A percentile compares a stretch with the other conserved stretches of the same genome.
phyloP scores from a whole-genome alignment of 2,329 filamentous ascomycete species.

The Rhytidhysteron rufulum region DNA sequence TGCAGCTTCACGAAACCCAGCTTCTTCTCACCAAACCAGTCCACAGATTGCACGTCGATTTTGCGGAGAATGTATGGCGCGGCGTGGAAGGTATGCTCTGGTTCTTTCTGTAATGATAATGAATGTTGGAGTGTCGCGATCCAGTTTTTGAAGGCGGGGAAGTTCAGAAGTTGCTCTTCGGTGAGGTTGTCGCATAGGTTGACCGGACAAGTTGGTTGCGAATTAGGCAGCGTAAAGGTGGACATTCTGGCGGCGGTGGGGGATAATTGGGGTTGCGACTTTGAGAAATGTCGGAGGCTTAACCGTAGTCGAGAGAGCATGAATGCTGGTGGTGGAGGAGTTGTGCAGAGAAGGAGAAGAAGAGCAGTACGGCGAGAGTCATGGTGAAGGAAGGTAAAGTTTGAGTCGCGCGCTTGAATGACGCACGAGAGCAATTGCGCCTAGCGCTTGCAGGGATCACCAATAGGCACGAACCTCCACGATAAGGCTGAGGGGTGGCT shows the following conservation, averaged over 20 bases:
- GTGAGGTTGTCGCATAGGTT: constrained; percentile 42
- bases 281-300: constrained; percentile 1
- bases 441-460: too few species aligned
- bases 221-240: constrained; percentile 39
- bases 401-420: too few species aligned
- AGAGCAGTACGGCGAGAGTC: too few species aligned
- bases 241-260: constrained; percentile 28
- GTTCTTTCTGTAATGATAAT: constrained; percentile 43
- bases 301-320: constrained; percentile 12
- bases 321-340: neutral
- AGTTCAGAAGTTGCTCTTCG: constrained; percentile 44
- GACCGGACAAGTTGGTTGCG: constrained; percentile 34
- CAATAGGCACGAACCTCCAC: too few species aligned
- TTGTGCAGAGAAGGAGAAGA: too few species aligned
- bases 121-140: constrained; percentile 47
- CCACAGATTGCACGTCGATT: constrained; percentile 53
- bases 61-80: constrained; percentile 49
- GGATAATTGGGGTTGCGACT: neutral
- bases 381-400: too few species aligned
- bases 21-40: constrained; percentile 47
- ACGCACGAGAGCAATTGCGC: too few species aligned
- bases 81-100: constrained; percentile 49
- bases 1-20: constrained; percentile 57
- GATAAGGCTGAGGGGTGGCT: too few species aligned
- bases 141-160: constrained; percentile 56